phyloP scores from a whole-genome alignment of 495 filamentous ascomycete genomes.

The Lepidopterella palustris region DNA sequence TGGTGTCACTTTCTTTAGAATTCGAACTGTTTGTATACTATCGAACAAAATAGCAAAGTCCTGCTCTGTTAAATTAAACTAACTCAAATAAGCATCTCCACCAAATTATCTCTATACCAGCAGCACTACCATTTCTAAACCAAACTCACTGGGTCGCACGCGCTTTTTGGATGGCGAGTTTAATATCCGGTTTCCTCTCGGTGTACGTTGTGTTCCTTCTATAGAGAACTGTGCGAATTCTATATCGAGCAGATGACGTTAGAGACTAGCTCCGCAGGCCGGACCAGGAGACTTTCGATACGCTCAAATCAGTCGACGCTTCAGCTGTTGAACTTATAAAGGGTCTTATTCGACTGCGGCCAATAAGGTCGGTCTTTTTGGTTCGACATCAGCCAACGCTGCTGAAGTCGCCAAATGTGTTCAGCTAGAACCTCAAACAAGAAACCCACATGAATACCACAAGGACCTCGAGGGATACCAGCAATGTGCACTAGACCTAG shows the following conservation, averaged over 20 bases:
- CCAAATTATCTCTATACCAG: too few relatives aligned
- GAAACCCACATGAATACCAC: neutral
- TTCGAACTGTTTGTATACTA: too few relatives aligned
- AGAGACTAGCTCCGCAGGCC: constrained; percentile 1
- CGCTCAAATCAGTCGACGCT: neutral
- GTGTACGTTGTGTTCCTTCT: constrained; percentile 24
- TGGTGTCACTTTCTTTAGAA: too few relatives aligned
- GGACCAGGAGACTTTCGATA: neutral
- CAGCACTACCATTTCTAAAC: constrained; percentile 20
- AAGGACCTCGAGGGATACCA: neutral
- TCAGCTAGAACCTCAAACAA: neutral
- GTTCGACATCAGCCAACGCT: too few relatives aligned
- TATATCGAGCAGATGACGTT: neutral
- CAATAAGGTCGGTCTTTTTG: too few relatives aligned
- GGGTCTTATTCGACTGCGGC: too few relatives aligned
- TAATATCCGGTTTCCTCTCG: constrained; percentile 21
- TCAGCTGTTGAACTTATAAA: too few relatives aligned
- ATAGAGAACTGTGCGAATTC: constrained; percentile 2
- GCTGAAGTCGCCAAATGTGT: neutral
- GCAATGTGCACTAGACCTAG: neutral
- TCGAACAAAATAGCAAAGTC: too few relatives aligned
- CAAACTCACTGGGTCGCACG: constrained; percentile 27
- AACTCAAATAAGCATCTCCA: too few relatives aligned
- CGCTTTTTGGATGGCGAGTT: constrained; percentile 21
- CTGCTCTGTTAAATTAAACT: too few relatives aligned